A percentile compares a stretch with the other conserved stretches of the same genome.
These are phyloP conservation scores for Colletotrichum australisinense DNA, from an alignment of 2,329 filamentous ascomycete genomes.

Conservation along the genomic window DNA sequence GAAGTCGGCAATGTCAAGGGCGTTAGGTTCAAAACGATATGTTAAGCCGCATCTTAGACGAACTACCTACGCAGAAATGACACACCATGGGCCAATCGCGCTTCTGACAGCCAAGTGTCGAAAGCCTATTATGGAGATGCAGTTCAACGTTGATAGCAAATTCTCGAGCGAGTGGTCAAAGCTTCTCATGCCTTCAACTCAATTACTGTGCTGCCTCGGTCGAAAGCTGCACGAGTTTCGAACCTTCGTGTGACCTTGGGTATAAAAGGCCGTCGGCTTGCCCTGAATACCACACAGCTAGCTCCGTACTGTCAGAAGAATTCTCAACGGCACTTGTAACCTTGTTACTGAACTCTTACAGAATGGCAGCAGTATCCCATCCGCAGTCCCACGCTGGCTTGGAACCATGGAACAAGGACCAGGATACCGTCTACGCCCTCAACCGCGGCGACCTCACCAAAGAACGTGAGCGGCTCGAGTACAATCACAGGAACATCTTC, in stretches of 20 bases:
- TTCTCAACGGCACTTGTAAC: not conserved
- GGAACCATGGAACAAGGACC: slow-evolving; percentile 7
- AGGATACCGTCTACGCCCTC: slow-evolving; percentile 12
- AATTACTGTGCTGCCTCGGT: not conserved
- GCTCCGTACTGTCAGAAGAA: accelerated
- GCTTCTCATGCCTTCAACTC: not conserved
- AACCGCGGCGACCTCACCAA: slow-evolving; percentile 9
- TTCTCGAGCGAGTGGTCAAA: not conserved
- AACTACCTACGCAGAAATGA: not conserved
- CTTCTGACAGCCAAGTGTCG: not conserved
- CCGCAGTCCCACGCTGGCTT: not conserved
- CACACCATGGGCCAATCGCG: not conserved
- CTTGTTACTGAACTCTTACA: not conserved
- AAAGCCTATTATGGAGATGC: not conserved
- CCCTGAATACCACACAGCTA: accelerated
- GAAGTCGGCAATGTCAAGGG: not conserved
- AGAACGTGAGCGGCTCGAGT: slow-evolving; percentile 18
- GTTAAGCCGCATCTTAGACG: not conserved
- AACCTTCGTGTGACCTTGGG: not conserved
- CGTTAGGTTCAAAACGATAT: not conserved
- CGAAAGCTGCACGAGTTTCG: not conserved
- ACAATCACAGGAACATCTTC: slow-evolving; percentile 17
- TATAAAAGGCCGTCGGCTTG: not conserved
- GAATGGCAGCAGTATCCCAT: not conserved
- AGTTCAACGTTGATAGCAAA: not conserved